Base-by-base conservation (phyloP, 2,329 filamentous ascomycete species). In the Penicillium brevicompactum region DNA sequence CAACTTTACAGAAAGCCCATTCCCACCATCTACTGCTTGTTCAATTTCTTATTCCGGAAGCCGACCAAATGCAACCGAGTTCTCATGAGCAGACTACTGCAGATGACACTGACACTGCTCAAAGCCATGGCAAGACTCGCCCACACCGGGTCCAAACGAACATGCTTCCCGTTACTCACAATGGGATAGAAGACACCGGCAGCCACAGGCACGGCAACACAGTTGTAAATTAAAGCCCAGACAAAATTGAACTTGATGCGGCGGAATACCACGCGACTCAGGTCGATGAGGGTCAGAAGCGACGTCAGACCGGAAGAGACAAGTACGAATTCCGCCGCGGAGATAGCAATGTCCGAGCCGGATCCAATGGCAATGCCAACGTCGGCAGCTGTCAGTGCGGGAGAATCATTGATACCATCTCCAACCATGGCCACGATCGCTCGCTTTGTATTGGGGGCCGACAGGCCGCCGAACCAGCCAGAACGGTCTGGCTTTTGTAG, bases 321-420 rank as follows among this genome's bases (percentile, higher is more conserved):
- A 2, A 93, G 80, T n/a, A 93, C 86, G 79, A 93, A 92, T 49
- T 88, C 86, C 0, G 90, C 88, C 0, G 88, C 87, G 38, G 87
- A 87, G 55, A 92, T 85, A 2, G 90, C 90, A 47, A 93, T 87
- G 68, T 93, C 90, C 0, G 86, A 90, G 6, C 89, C 90, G 1
- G 84, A 87, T 1, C 87, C 88, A 55, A 93, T 84, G 1, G 89
- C 88, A 56, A 94, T 91, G 51, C 88, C 88, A 1, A 92, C 84
- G 62, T 94, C 90, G 7, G 90, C 89, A 1, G 85, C 85, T 5
- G 87, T 85, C 2, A 93, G 81, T 1, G 90, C 89, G 0, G 90
- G 89, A 0, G 89, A 87, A 66, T 93, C 90, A 66, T 93, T 93
- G 65, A 92, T 90, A n/a, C 90, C 89, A 65, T 93, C 90, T 34